phyloP scores from a whole-genome alignment of 2,329 filamentous ascomycete species.

The Epichloe festucae region DNA sequence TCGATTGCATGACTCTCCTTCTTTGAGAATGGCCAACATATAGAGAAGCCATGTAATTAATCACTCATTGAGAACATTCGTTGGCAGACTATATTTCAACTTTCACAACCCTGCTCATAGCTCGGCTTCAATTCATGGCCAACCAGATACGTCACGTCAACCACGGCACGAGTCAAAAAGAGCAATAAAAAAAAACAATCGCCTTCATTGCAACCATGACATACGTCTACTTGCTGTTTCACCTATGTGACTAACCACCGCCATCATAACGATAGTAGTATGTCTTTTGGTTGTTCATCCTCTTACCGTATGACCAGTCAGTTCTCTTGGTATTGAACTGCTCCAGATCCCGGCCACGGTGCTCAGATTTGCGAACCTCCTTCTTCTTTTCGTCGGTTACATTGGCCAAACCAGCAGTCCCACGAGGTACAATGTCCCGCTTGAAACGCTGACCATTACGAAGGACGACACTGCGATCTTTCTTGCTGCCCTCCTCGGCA shows the following conservation, averaged over 20 bases:
- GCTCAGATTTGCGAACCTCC: conserved; percentile 52
- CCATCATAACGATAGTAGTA: conserved; percentile 39
- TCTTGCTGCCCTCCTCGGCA: conserved; percentile 24
- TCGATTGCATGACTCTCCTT: no score
- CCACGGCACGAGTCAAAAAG: not conserved
- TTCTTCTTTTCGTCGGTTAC: conserved; percentile 64
- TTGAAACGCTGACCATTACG: conserved; percentile 22
- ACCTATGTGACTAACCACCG: conserved; percentile 24
- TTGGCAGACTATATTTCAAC: no score
- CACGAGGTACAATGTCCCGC: conserved; percentile 49
- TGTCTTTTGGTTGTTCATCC: conserved; percentile 58
- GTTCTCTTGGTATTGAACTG: conserved; percentile 48
- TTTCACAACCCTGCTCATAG: not conserved
- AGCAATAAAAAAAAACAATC: not conserved
- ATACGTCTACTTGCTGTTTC: not conserved
- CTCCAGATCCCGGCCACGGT: conserved; percentile 53
- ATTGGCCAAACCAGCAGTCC: conserved; percentile 65
- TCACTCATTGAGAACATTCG: no score
- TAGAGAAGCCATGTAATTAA: no score
- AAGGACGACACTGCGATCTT: conserved; percentile 9
- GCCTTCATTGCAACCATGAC: conserved; percentile 1
- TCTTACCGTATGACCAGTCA: conserved; percentile 59
- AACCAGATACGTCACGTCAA: no score
- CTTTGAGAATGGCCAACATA: no score
- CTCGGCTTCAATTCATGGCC: no score